A percentile compares a stretch with the other conserved stretches of the same genome.
Conservation (phyloP, 2,329 filamentous ascomycete genomes). For the Calonectria crousiana region DNA sequence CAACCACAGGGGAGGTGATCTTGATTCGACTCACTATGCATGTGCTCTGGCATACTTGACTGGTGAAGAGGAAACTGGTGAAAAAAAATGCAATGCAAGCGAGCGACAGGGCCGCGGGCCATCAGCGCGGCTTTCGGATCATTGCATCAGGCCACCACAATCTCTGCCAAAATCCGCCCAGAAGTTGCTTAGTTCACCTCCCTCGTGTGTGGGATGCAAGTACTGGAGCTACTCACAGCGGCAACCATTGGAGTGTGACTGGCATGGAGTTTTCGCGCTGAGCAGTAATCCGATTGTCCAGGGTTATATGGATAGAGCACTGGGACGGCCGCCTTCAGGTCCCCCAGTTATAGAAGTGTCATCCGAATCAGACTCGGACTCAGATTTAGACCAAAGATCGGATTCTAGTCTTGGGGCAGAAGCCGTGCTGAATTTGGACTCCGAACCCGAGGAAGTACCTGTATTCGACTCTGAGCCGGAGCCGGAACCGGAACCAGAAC, state of each 20-base stretch:
- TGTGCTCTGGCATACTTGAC: constrained; percentile 49
- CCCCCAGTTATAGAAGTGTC: background rate
- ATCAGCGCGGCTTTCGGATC: constrained; percentile 38
- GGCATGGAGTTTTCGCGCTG: constrained; percentile 19
- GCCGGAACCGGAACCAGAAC: background rate
- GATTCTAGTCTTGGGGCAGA: background rate
- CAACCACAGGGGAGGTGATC: constrained; percentile 29
- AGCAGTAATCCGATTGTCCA: background rate
- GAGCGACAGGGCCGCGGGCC: background rate
- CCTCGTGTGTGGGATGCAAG: constrained; percentile 47
- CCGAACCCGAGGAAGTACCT: background rate
- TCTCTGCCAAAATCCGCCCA: constrained; percentile 33
- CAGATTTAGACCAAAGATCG: background rate
- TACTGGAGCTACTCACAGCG: constrained; percentile 45
- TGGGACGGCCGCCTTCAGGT: background rate
- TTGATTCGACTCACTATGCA: constrained; percentile 43
- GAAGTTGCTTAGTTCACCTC: constrained; percentile 32
- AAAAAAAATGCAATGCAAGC: constrained; percentile 33
- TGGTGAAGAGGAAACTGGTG: constrained; percentile 42
- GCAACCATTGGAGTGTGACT: constrained; percentile 44
- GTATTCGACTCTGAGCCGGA: background rate
- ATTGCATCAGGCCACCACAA: constrained; percentile 45
- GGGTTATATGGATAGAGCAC: background rate
- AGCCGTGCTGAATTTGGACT: background rate
- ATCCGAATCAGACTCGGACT: background rate